These are phyloP conservation scores for Ogataea methylovora DNA, from an alignment of 805 yeast species.

Conservation along the genomic window DNA sequence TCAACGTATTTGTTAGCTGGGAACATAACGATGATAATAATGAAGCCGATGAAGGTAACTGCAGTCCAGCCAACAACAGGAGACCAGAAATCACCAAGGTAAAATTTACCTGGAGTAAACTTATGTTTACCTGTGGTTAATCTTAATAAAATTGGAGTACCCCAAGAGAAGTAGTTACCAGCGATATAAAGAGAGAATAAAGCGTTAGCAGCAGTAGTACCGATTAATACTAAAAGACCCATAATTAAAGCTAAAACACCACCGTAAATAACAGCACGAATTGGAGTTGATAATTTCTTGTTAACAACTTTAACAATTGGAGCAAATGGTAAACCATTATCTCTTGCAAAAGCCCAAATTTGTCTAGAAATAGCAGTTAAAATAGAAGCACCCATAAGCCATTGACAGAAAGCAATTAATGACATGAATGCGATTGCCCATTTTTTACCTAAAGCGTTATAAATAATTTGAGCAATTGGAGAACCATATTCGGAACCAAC, in stretches of 20 bases:
- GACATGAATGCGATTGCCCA: constrained; percentile 41
- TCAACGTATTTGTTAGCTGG: constrained; percentile 39
- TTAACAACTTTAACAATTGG: constrained; percentile 31
- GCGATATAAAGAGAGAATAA: constrained; percentile 57
- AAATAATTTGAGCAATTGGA: constrained; percentile 38
- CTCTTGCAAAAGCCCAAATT: constrained; percentile 42
- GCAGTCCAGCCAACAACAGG: constrained; percentile 39
- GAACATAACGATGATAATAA: constrained; percentile 53
- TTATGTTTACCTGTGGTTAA: constrained; percentile 40
- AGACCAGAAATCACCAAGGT: constrained; percentile 45
- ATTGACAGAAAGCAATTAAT: constrained; percentile 36
- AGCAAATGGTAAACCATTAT: constrained; percentile 36
- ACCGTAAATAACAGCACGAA: constrained; percentile 49
- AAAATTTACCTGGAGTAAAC: constrained; percentile 61
- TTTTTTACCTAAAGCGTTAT: constrained; percentile 34
- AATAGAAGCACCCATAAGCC: constrained; percentile 35
- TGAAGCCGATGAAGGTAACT: constrained; percentile 41
- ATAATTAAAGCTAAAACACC: constrained; percentile 40
- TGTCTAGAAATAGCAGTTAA: constrained; percentile 36
- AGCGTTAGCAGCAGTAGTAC: constrained; percentile 57
- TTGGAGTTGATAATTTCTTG: constrained; percentile 30
- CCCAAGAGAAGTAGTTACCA: constrained; percentile 59
- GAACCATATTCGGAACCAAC: constrained; percentile 26
- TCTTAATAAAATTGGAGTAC: constrained; percentile 48
- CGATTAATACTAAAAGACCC: constrained; percentile 54